These are phyloP conservation scores for Komagataea norvegica DNA, from an alignment of 1,139 yeast genomes.

Conservation along the genomic window DNA sequence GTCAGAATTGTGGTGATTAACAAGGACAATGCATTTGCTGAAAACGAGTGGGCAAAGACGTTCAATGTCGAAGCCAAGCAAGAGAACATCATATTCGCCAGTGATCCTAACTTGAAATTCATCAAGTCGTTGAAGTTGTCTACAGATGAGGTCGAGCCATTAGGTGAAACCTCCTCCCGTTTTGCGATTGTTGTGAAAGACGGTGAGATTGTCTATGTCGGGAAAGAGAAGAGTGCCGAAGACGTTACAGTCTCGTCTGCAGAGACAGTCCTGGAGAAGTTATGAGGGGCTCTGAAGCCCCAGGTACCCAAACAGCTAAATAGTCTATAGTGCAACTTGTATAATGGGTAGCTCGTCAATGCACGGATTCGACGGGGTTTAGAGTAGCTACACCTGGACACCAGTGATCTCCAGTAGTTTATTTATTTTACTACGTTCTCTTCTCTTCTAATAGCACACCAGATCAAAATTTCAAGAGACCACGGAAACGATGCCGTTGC, in stretches of 20 bases:
- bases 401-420: too few species aligned
- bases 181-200: slow-evolving; percentile 64
- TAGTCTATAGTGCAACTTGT: too few species aligned
- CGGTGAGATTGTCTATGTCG: slow-evolving; percentile 59
- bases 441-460: too few species aligned
- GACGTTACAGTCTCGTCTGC: slow-evolving; percentile 60
- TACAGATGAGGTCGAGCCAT: slow-evolving; percentile 49
- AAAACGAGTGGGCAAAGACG: slow-evolving; percentile 74
- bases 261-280: slow-evolving; percentile 39
- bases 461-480: too few species aligned
- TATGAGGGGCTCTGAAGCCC: too few species aligned
- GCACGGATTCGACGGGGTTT: too few species aligned
- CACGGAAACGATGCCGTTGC: background rate
- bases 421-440: too few species aligned
- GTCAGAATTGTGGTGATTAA: slow-evolving; percentile 64
- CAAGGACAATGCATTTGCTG: slow-evolving; percentile 78
- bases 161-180: slow-evolving; percentile 49
- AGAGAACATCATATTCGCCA: slow-evolving; percentile 52
- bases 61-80: slow-evolving; percentile 36
- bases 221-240: slow-evolving; percentile 40
- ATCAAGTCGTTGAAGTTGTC: slow-evolving; percentile 50
- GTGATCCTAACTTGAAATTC: slow-evolving; percentile 63
- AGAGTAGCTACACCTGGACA: too few species aligned
- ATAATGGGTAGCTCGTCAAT: too few species aligned
- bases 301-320: too few species aligned